These are phyloP conservation scores for Amanita jacksonii DNA, from an alignment of 768 basidiomycete species.

Conservation along the genomic window DNA sequence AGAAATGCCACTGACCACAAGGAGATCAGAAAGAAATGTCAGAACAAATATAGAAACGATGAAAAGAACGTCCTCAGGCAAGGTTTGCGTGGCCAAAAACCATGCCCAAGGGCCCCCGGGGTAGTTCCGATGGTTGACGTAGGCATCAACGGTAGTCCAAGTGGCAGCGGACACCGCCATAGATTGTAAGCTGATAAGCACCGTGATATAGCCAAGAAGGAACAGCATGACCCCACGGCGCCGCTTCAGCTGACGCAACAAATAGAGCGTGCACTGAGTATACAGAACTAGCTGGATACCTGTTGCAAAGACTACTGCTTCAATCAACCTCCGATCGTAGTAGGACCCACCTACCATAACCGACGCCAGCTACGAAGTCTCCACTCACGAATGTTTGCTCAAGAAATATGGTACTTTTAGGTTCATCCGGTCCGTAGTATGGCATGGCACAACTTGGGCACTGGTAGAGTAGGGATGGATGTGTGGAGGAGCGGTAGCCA, in stretches of 20 bases:
- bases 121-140: slow-evolving; percentile 32
- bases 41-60: slow-evolving; percentile 32
- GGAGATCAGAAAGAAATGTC: slow-evolving; percentile 32
- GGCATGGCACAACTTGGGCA: too few relatives aligned
- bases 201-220: slow-evolving; percentile 26
- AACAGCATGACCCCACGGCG: slow-evolving; percentile 9
- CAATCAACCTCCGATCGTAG: background rate
- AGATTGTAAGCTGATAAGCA: slow-evolving; percentile 29
- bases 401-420: slow-evolving; percentile 12
- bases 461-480: too few relatives aligned
- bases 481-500: too few relatives aligned
- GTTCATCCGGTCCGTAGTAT: too few relatives aligned
- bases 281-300: slow-evolving; percentile 28
- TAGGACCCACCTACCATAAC: slow-evolving; percentile 24
- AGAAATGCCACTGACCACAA: slow-evolving; percentile 34
- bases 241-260: slow-evolving; percentile 14
- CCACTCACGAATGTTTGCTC: slow-evolving; percentile 34
- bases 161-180: slow-evolving; percentile 31
- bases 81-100: slow-evolving; percentile 28
- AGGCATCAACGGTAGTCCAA: slow-evolving; percentile 30
- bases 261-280: background rate
- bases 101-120: slow-evolving; percentile 36
- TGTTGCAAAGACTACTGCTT: slow-evolving; percentile 8
- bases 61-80: slow-evolving; percentile 31
- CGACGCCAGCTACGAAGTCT: slow-evolving; percentile 30